Evolutionary conservation across 148 eudicot species (phyloP).

Genomic region (Gaultheria prostrata): DNA sequence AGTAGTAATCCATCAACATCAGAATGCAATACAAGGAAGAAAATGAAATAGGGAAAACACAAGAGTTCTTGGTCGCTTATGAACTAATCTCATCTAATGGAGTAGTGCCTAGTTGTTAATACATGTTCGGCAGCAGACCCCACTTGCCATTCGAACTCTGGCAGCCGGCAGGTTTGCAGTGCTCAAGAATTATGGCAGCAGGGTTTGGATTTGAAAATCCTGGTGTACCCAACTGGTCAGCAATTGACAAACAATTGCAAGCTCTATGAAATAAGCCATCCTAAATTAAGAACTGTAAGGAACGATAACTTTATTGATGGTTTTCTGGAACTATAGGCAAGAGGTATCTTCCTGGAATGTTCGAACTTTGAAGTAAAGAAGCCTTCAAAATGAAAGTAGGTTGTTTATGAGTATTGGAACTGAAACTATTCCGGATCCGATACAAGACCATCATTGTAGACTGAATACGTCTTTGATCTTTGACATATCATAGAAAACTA

Average conservation of each 20-base stretch:
- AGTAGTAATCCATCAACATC: not conserved
- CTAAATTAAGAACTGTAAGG: constrained; percentile 4
- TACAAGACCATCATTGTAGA: not conserved
- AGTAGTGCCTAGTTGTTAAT: not conserved
- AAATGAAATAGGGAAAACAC: not conserved
- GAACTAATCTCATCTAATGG: not conserved
- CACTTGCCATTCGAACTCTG: not conserved
- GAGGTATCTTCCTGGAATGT: not conserved
- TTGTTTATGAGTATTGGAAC: not conserved
- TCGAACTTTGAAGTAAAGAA: not conserved
- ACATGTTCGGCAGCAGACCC: not conserved
- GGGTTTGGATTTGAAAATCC: not conserved
- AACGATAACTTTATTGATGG: not conserved
- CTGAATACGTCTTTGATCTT: not conserved
- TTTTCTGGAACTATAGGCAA: not conserved
- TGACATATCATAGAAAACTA: not conserved
- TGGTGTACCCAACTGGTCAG: constrained; percentile 1
- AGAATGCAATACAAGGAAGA: not conserved
- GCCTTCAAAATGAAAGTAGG: not conserved
- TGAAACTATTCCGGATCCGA: too few relatives aligned
- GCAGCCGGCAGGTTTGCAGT: not conserved
- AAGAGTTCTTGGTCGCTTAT: not conserved
- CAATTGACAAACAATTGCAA: not conserved
- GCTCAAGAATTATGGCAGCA: not conserved
- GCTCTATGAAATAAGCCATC: not conserved